Percentiles rank a stretch among this genome's conserved stretches.
phyloP scores from a whole-genome alignment of 768 basidiomycete genomes.

The Fomitopsis pulvina region DNA sequence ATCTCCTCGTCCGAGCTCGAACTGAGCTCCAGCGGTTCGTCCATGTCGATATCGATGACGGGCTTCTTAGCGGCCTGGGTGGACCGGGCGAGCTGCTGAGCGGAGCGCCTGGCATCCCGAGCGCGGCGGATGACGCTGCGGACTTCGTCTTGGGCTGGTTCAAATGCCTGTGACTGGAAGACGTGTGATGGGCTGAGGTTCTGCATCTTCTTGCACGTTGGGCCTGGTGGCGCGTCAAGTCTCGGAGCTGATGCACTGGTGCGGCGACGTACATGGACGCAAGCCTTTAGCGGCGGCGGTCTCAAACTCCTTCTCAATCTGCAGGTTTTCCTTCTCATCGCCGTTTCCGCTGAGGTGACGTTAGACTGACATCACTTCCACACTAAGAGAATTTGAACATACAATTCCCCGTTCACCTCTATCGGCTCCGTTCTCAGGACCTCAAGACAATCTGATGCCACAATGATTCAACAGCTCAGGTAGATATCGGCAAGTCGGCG shows the following conservation, averaged over 20 bases:
- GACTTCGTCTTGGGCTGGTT: slow-evolving; percentile 58
- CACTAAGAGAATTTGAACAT: slow-evolving; percentile 17
- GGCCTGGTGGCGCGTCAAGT: slow-evolving; percentile 34
- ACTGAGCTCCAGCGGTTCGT: slow-evolving; percentile 14
- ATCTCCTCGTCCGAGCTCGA: slow-evolving; percentile 39
- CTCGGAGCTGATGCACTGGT: neutral
- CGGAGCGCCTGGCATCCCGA: slow-evolving; percentile 18
- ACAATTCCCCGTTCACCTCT: slow-evolving; percentile 57
- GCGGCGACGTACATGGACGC: slow-evolving; percentile 43
- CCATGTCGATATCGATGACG: neutral
- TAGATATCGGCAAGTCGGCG: too few species aligned
- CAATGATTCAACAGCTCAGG: neutral
- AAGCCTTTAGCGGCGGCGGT: slow-evolving; percentile 48
- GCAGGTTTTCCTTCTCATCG: slow-evolving; percentile 47
- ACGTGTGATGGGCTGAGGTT: slow-evolving; percentile 43
- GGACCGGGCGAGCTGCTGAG: slow-evolving; percentile 15
- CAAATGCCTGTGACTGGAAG: slow-evolving; percentile 63
- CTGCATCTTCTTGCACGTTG: slow-evolving; percentile 61
- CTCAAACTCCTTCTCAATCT: slow-evolving; percentile 50
- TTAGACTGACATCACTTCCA: neutral
- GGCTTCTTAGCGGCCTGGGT: slow-evolving; percentile 5
- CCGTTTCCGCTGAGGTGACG: slow-evolving; percentile 40
- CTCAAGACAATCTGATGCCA: slow-evolving; percentile 43
- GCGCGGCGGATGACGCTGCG: slow-evolving; percentile 30
- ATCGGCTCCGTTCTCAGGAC: slow-evolving; percentile 46